These are phyloP conservation scores for Combretum micranthum DNA, from an alignment of 345 rosid species.

Conservation along the genomic window DNA sequence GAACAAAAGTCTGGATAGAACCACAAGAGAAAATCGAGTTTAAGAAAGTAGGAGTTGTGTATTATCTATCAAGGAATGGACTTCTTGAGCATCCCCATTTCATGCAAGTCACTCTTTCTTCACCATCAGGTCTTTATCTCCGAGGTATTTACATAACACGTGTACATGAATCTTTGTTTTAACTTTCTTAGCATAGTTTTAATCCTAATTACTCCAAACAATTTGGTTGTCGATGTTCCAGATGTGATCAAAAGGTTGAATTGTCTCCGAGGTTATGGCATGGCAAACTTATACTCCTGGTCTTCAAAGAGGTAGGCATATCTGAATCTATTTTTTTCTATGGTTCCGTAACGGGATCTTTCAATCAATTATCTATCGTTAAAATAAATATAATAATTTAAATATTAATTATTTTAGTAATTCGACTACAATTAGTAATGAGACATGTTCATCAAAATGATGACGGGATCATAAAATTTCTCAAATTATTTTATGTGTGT, in stretches of 20 bases:
- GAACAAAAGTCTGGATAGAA: conserved; percentile 19
- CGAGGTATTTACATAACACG: conserved; percentile 23
- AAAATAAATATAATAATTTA: too few species aligned
- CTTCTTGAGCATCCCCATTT: conserved; percentile 77
- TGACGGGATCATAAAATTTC: too few species aligned
- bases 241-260: conserved; percentile 46
- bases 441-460: too few species aligned
- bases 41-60: conserved; percentile 46
- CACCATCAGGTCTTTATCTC: conserved; percentile 48
- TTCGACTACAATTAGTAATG: too few species aligned
- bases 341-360: too few species aligned
- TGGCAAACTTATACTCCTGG: conserved; percentile 58
- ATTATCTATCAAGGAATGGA: conserved; percentile 56
- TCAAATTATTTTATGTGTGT: too few species aligned
- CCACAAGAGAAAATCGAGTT: conserved; percentile 15
- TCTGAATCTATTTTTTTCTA: background rate
- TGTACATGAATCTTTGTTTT: background rate
- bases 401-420: too few species aligned
- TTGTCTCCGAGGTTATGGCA: conserved; percentile 48
- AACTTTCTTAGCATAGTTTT: background rate
- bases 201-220: background rate
- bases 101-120: conserved; percentile 52
- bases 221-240: conserved; percentile 7
- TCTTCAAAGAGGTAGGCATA: conserved; percentile 47
- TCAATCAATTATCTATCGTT: too few species aligned